Evolutionary conservation across 306 rosid species (phyloP), one percentile per base, ranked within the genome.

Genomic region (Prunus dulcis): DNA sequence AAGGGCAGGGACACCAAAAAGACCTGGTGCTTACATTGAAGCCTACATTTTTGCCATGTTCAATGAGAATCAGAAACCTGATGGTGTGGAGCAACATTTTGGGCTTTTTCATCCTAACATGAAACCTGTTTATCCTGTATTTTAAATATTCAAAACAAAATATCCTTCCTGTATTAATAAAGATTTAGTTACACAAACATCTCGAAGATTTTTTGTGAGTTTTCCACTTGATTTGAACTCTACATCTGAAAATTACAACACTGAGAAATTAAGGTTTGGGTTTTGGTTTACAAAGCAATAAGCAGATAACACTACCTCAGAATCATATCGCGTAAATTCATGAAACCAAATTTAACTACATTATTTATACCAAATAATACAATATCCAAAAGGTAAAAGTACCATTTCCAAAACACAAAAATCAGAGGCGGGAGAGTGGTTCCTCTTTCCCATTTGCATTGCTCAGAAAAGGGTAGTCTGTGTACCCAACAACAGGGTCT

Each of bases 401-500:
- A 12, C 9, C 34, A 53, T 5, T 61, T 60, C 28, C 15, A 8
- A 34, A 58, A 47, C 23, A 82, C 10, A 15, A 10, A 25, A 71
- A 81, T 89, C 85, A 89, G 73, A 91, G 97, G 67, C 88, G 93
- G 4, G 93, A 75, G 71, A 51, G 63, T 25, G 69, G 55, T 18
- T 67, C 76, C 25, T 65, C 71, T 25, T 50, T 43, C 60, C 5
- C 80, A 34, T 27, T 72, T 62, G 71, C 78, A 43, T 50, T 38
- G 51, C 34, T 66, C 9, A 90, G 88, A 78, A 91, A 91, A 32
- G 95, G 95, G 74, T 93, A 91, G 64, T 93, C 97, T 18, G 95
- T 89, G 82, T 91, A 93, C 53, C 98, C 98, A 71, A 82, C 87
- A 52, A 91, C 93, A 68, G 96, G 98, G 72, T 93, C 89, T 43